Conservation (phyloP, 768 basidiomycete species). For the Candolleomyces efflorescens region DNA sequence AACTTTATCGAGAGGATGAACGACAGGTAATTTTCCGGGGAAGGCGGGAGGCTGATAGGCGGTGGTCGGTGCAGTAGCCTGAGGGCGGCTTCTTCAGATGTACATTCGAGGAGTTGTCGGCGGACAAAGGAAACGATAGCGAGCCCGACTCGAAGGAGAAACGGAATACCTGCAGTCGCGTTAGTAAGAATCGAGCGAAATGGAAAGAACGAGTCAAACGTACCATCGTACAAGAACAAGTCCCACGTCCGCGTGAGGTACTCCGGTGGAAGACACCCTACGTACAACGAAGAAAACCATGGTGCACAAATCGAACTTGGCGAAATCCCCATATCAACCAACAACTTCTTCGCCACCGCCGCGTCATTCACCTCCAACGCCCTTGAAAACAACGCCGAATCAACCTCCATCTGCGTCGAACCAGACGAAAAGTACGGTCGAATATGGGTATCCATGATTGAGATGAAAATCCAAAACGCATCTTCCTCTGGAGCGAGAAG, state of each 20-base stretch:
- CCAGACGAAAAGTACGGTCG: slow-evolving; percentile 68
- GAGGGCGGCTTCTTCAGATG: slow-evolving; percentile 43
- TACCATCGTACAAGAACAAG: slow-evolving; percentile 78
- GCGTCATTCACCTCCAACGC: slow-evolving; percentile 65
- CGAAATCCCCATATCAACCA: slow-evolving; percentile 57
- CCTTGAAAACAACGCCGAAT: slow-evolving; percentile 64
- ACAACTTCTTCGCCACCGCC: slow-evolving; percentile 58
- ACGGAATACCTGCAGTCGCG: slow-evolving; percentile 52
- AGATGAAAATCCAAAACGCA: slow-evolving; percentile 87
- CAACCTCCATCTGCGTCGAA: slow-evolving; percentile 67
- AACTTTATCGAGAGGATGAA: slow-evolving; percentile 61
- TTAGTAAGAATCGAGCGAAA: neutral
- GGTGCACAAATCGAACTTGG: slow-evolving; percentile 55
- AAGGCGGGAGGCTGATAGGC: slow-evolving; percentile 47
- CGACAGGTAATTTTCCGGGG: slow-evolving; percentile 59
- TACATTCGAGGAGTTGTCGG: slow-evolving; percentile 50
- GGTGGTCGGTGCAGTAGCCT: slow-evolving; percentile 49
- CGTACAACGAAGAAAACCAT: slow-evolving; percentile 76
- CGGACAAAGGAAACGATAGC: slow-evolving; percentile 60
- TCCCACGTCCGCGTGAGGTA: slow-evolving; percentile 79
- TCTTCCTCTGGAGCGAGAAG: slow-evolving; percentile 81
- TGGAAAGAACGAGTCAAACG: slow-evolving; percentile 1
- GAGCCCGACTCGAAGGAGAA: slow-evolving; percentile 71
- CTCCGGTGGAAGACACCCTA: slow-evolving; percentile 57
- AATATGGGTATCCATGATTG: slow-evolving; percentile 81